Percentiles rank a stretch among this genome's conserved stretches.
Evolutionary conservation across 139 green algal genomes (phyloP).

Genomic region (Tetradesmus lagerheimii): DNA sequence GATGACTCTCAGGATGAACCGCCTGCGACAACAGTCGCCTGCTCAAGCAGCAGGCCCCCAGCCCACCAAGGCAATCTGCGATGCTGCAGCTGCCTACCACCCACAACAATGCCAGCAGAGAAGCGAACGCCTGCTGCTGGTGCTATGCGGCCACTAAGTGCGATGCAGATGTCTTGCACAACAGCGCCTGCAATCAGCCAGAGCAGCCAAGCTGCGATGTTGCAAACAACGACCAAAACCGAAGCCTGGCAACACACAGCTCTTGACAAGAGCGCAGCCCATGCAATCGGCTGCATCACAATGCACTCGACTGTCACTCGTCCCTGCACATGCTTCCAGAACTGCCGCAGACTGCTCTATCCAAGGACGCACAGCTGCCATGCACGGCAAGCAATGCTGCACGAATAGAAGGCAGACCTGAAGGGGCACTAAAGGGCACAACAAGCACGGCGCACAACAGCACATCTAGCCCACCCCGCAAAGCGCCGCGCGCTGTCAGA

Average conservation of each 20-base stretch:
- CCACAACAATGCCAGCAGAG: not conserved
- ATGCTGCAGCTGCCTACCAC: not conserved
- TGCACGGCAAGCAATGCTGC: not conserved
- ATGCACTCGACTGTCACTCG: not conserved
- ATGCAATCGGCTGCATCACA: not conserved
- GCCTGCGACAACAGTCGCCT: too few relatives aligned
- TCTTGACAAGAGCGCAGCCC: not conserved
- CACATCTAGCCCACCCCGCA: not conserved
- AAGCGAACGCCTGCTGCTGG: not conserved
- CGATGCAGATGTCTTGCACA: not conserved
- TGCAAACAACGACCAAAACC: not conserved
- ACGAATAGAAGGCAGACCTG: not conserved
- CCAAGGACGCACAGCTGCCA: not conserved
- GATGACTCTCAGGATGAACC: too few relatives aligned
- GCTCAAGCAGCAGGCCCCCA: not conserved
- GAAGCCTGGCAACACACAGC: not conserved
- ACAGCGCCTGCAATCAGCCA: not conserved
- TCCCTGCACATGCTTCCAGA: not conserved
- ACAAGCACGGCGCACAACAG: not conserved
- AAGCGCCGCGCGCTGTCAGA: not conserved
- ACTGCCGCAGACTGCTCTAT: not conserved
- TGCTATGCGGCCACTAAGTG: not conserved
- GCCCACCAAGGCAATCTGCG: not conserved
- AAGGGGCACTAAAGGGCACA: not conserved
- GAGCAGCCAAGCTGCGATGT: not conserved